These are phyloP conservation scores for Phlebiopsis gigantea DNA, from an alignment of 768 basidiomycete genomes.

Conservation along the genomic window DNA sequence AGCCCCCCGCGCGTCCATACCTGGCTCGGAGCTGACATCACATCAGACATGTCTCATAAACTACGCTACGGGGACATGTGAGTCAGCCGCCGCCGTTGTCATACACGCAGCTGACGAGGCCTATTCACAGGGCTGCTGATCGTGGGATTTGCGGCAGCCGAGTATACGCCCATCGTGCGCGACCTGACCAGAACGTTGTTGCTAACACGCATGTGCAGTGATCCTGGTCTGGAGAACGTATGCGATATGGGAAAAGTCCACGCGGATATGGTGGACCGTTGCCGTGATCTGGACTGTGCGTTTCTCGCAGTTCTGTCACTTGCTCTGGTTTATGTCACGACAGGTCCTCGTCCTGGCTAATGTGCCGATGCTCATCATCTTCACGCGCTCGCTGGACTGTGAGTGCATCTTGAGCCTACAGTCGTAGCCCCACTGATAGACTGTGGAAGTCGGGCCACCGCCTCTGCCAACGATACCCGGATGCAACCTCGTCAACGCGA, in stretches of 20 bases:
- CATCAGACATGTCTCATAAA: neutral
- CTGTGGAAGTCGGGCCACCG: neutral
- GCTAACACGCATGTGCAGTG: neutral
- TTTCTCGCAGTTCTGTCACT: neutral
- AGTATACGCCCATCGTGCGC: neutral
- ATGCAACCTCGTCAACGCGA: slow-evolving; percentile 4
- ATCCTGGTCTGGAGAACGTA: slow-evolving; percentile 3
- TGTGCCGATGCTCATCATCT: neutral
- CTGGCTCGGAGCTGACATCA: too few relatives aligned
- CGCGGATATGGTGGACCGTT: neutral
- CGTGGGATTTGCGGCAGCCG: neutral
- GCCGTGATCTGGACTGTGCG: neutral
- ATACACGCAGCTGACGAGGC: neutral
- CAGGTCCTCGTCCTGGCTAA: slow-evolving; percentile 1
- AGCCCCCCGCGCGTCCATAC: neutral
- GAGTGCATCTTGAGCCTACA: neutral
- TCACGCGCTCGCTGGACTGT: slow-evolving; percentile 1
- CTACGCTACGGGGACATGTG: slow-evolving; percentile 1
- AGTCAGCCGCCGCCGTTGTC: neutral
- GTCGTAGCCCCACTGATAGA: neutral
- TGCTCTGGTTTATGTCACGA: neutral
- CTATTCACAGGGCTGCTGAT: neutral
- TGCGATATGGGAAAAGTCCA: neutral
- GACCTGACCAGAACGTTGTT: too few relatives aligned
- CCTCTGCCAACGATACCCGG: neutral